A percentile compares a stretch with the other conserved stretches of the same genome.
phyloP scores from a whole-genome alignment of 2,329 filamentous ascomycete genomes.

The Berkeleyomyces rouxiae region DNA sequence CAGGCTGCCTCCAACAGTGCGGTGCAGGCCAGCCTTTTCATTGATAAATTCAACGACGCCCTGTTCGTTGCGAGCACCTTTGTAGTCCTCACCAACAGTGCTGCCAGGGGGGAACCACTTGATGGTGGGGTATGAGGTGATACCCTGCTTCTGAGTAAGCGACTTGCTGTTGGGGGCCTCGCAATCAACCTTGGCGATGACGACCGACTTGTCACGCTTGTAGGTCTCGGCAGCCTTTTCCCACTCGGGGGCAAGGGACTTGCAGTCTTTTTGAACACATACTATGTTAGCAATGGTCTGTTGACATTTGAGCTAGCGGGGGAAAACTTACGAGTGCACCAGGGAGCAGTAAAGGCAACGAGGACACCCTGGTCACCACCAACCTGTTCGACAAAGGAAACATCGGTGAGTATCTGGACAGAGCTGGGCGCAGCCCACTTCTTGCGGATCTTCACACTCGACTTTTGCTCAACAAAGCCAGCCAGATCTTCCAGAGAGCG shows the following conservation, averaged over 20 bases:
- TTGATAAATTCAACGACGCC: conserved; percentile 73
- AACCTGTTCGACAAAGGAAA: conserved; percentile 58
- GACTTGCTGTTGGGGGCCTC: conserved; percentile 75
- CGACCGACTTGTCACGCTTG: conserved; percentile 55
- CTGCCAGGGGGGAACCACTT: conserved; percentile 89
- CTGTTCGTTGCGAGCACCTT: conserved; percentile 57
- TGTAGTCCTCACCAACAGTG: conserved; percentile 54
- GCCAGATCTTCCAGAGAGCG: conserved; percentile 75
- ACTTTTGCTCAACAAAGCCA: conserved; percentile 73
- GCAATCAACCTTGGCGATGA: conserved; percentile 91
- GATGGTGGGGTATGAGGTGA: conserved; percentile 87
- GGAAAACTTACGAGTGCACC: conserved; percentile 78
- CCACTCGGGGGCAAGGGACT: conserved; percentile 78
- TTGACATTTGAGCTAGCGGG: not conserved
- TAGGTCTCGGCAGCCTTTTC: conserved; percentile 76
- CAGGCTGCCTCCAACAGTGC: conserved; percentile 63
- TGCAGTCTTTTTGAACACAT: conserved; percentile 57
- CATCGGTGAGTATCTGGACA: conserved; percentile 66
- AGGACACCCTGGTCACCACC: conserved; percentile 78
- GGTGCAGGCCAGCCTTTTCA: conserved; percentile 74
- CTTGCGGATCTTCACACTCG: conserved; percentile 63
- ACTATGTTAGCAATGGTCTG: not conserved
- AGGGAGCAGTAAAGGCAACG: conserved; percentile 93
- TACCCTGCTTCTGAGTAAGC: conserved; percentile 56
- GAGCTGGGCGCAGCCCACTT: conserved; percentile 56